Base-by-base conservation (phyloP, 345 rosid species). In the Diplotaxis tenuifolia region DNA sequence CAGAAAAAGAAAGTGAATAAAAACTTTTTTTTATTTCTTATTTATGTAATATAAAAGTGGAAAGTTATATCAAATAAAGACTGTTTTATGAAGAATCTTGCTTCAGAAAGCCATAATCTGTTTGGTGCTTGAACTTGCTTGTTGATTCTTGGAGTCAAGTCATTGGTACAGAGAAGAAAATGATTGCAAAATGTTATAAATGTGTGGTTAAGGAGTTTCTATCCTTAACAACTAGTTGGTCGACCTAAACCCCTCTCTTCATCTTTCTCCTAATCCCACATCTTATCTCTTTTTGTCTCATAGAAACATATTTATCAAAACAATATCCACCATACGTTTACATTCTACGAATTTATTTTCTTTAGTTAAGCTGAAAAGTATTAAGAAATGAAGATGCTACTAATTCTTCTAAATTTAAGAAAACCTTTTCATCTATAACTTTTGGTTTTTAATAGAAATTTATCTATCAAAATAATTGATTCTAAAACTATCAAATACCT, bases 191-290 rank as follows among this genome's bases (percentile, higher is more conserved):
- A 80, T 85, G 81, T 85, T 86, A 80, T 85, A 69, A 77, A 65
- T 91, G 90, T 77, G 81, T 86, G 61, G 71, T 76, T 70, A 76
- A 65, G 58, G 75, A 65, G 72, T 59, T 76, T 76, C 67, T 57
- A 76, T 65, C 75, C 4, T 70, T 76, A 77, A 77, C 76, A 64
- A 94, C 92, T 90, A 92, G 99, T 88, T 86, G 97, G 99, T 90
- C 78, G 93, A 92, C 96, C 97, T 94, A 89, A 92, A 88, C 79
- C 82, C 84, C 75, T 81, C 82, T 23, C 81, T 79, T 83, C 87
- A 86, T 82, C 81, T 81, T 75, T 82, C 25, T 71, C 78, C 15
- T 65, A 55, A 68, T 60, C 79, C 59, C 64, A 29, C 62, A 53
- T 70, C 62, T 67, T 59, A 50, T 12, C 72, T 42, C 49, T 42